These are phyloP conservation scores for Deakozyma indianensis DNA, from an alignment of 805 yeast species.

Conservation along the genomic window DNA sequence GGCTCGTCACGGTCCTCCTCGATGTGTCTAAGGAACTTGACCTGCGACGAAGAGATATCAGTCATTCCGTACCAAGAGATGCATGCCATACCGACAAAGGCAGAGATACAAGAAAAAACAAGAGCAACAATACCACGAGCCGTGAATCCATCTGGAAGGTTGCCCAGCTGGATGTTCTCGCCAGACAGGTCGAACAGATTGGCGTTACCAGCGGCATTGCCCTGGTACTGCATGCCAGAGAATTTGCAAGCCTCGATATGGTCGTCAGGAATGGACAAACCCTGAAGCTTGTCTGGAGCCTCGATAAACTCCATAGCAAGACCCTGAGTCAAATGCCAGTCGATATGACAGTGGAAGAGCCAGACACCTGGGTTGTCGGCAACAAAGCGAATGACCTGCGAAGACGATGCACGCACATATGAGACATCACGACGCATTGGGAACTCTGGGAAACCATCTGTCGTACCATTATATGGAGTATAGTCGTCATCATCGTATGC, in stretches of 20 bases:
- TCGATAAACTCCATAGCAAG: conserved; percentile 69
- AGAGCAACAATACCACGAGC: conserved; percentile 90
- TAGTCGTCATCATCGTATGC: conserved; percentile 40
- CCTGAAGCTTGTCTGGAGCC: conserved; percentile 55
- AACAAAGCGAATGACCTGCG: conserved; percentile 71
- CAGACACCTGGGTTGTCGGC: conserved; percentile 97
- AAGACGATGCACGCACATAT: conserved; percentile 69
- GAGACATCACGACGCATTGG: conserved; percentile 81
- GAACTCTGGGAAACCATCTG: conserved; percentile 45
- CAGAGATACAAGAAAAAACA: conserved; percentile 80
- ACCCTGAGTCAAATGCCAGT: conserved; percentile 97
- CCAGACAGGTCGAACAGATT: conserved; percentile 53
- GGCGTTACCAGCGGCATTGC: conserved; percentile 76
- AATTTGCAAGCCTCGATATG: conserved; percentile 47
- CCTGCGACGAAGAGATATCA: conserved; percentile 60
- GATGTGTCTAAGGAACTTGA: conserved; percentile 39
- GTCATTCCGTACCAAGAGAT: conserved; percentile 77
- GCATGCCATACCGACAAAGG: conserved; percentile 62
- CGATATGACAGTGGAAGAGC: conserved; percentile 98
- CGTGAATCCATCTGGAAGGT: conserved; percentile 81
- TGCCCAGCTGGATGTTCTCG: conserved; percentile 50
- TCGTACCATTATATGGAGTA: conserved; percentile 34
- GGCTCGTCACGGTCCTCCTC: conserved; percentile 29
- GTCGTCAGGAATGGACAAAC: conserved; percentile 47
- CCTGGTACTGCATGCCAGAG: conserved; percentile 37